Evolutionary conservation across 345 rosid genomes (phyloP).

Genomic region (Bruguiera sexangula): DNA sequence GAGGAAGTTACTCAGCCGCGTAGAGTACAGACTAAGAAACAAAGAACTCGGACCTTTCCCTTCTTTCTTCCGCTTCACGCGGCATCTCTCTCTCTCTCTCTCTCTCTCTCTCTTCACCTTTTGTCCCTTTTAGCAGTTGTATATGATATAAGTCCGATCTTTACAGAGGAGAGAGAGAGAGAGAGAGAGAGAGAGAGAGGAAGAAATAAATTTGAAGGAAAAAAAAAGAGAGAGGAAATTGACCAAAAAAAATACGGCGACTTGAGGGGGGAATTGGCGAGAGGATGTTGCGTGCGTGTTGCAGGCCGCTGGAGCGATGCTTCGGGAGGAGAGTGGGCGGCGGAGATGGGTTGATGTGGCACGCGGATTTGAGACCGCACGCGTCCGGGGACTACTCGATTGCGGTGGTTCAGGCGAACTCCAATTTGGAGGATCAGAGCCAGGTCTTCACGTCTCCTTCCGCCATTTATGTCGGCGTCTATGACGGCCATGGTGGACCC

Average conservation of each 20-base stretch:
- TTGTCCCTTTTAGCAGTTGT: not conserved
- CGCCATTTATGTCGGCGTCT: constrained; percentile 80
- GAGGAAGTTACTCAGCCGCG: constrained; percentile 34
- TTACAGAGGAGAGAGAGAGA: not conserved
- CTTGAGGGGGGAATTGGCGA: not conserved
- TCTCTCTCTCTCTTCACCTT: not conserved
- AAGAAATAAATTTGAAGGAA: not conserved
- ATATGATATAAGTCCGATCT: not conserved
- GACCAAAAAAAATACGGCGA: not conserved
- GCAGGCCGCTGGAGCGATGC: constrained; percentile 70
- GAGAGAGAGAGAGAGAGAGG: not conserved
- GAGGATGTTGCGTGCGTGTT: constrained; percentile 60
- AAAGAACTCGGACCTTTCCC: not conserved
- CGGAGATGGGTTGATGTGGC: constrained; percentile 79
- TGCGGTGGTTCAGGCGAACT: constrained; percentile 92
- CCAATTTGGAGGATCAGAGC: constrained; percentile 79
- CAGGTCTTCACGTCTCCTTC: constrained; percentile 76
- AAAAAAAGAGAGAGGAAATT: not conserved
- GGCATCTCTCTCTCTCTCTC: constrained; percentile 25
- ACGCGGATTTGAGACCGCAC: constrained; percentile 70
- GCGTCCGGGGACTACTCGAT: constrained; percentile 91
- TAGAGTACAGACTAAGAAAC: constrained; percentile 24
- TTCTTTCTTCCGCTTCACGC: constrained; percentile 45
- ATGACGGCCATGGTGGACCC: constrained; percentile 98
- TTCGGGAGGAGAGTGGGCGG: constrained; percentile 43